Evolutionary conservation across 2,329 filamentous ascomycete species (phyloP).

Genomic region (Fusarium sp.): DNA sequence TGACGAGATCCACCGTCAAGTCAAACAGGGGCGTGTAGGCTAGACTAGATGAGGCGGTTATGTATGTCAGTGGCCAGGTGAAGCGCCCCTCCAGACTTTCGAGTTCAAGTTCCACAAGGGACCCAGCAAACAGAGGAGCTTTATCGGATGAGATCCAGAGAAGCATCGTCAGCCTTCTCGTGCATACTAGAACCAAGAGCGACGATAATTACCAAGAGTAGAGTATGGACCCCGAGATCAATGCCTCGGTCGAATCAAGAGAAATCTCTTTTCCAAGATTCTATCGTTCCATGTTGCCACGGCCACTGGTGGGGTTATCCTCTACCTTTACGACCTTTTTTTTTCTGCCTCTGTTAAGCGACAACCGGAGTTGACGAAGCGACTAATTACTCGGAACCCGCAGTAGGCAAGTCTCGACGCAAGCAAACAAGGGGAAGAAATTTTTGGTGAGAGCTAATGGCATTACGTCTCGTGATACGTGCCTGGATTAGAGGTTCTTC

Average conservation of each 20-base stretch:
- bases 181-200: conserved; percentile 20
- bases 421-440: conserved; percentile 15
- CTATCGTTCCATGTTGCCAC: conserved; percentile 46
- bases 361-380: conserved; percentile 47
- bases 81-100: conserved; percentile 6
- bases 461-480: conserved; percentile 15
- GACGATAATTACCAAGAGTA: conserved; percentile 8
- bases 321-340: conserved; percentile 19
- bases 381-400: conserved; percentile 45
- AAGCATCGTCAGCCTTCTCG: conserved; percentile 32
- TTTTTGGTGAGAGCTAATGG: conserved; percentile 27
- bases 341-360: conserved; percentile 29
- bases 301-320: conserved; percentile 44
- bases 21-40: conserved; percentile 40
- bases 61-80: conserved; percentile 42
- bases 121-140: conserved; percentile 32
- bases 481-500: conserved; percentile 21
- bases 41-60: conserved; percentile 34
- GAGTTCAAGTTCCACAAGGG: conserved; percentile 15
- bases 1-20: conserved; percentile 43
- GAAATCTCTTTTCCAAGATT: conserved; percentile 30
- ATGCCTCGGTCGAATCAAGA: conserved; percentile 24
- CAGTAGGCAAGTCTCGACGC: conserved; percentile 44
- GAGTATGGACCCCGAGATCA: conserved; percentile 8
- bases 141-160: conserved; percentile 39